These are phyloP conservation scores for Sonneratia caseolaris DNA, from an alignment of 345 rosid species.

Conservation along the genomic window DNA sequence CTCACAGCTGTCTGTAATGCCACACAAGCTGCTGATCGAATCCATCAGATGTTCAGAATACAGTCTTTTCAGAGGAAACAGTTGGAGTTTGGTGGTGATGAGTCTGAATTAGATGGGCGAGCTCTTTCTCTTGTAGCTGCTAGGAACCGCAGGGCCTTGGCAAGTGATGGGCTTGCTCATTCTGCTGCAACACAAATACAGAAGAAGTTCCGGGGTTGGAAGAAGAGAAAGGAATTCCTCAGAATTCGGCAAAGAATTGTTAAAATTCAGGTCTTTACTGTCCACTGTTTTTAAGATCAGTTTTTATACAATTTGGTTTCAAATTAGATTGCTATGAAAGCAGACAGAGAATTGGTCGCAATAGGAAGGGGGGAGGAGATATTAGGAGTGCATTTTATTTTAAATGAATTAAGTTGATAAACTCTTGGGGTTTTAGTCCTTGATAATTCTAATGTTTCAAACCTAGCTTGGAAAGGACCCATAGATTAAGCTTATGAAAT, in stretches of 20 bases:
- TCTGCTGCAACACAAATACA: constrained; percentile 81
- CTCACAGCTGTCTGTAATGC: constrained; percentile 80
- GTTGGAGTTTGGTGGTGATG: constrained; percentile 35
- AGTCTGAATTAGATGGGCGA: constrained; percentile 34
- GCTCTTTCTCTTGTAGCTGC: constrained; percentile 46
- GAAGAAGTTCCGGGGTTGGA: constrained; percentile 87
- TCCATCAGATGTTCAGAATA: constrained; percentile 73
- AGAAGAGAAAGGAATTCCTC: constrained; percentile 74
- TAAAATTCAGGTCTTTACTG: constrained; percentile 59
- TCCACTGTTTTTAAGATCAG: neutral
- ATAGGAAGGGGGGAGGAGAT: neutral
- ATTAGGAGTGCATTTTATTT: neutral
- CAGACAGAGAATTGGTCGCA: neutral
- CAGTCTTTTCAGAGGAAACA: constrained; percentile 78
- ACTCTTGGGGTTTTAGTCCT: neutral
- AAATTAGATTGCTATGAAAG: neutral
- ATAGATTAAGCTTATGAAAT: neutral
- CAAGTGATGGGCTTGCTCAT: constrained; percentile 34
- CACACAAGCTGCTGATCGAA: constrained; percentile 85
- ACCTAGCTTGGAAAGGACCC: neutral
- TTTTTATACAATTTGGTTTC: neutral
- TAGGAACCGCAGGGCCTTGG: constrained; percentile 32
- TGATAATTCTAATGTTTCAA: neutral
- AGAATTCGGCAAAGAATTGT: constrained; percentile 74
- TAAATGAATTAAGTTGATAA: neutral